These are phyloP conservation scores for Phytophthora sansomeana DNA, from an alignment of 352 stramenopile genomes.

Conservation along the genomic window DNA sequence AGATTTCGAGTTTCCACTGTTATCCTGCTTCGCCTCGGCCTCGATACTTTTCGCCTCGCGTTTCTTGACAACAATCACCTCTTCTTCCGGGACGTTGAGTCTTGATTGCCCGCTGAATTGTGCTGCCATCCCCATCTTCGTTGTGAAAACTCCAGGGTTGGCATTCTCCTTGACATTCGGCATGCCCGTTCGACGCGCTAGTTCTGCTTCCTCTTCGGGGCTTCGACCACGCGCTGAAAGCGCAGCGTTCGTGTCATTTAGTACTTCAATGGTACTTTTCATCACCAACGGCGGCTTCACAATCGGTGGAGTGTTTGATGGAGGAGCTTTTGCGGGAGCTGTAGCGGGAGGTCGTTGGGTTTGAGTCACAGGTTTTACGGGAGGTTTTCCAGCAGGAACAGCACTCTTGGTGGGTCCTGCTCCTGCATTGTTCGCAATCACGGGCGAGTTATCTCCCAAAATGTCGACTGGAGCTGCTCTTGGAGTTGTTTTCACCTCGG, in stretches of 20 bases:
- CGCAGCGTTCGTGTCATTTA: conserved; percentile 64
- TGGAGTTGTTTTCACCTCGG: conserved; percentile 39
- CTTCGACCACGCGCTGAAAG: conserved; percentile 42
- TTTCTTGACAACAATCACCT: conserved; percentile 77
- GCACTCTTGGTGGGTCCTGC: conserved; percentile 4
- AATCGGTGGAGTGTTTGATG: conserved; percentile 31
- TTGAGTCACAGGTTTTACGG: conserved; percentile 17
- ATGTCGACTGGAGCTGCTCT: conserved; percentile 54
- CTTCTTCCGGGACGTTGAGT: conserved; percentile 71
- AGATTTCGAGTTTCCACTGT: conserved; percentile 29
- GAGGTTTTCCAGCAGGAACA: conserved; percentile 28
- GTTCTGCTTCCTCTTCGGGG: conserved; percentile 29
- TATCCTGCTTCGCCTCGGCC: conserved; percentile 20
- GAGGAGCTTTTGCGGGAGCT: conserved; percentile 20
- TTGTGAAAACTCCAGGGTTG: conserved; percentile 33
- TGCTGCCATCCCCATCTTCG: conserved; percentile 54
- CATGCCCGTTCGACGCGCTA: conserved; percentile 20
- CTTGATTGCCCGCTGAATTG: conserved; percentile 62
- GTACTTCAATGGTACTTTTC: conserved; percentile 77
- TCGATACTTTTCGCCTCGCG: conserved; percentile 49
- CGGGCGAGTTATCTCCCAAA: conserved; percentile 40
- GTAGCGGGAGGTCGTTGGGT: conserved; percentile 16
- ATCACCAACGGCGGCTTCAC: conserved; percentile 46
- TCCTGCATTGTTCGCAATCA: conserved; percentile 4
- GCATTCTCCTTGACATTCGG: conserved; percentile 22